Base-by-base conservation (phyloP, 2,329 filamentous ascomycete species). In the Aspergillus floridensis region DNA sequence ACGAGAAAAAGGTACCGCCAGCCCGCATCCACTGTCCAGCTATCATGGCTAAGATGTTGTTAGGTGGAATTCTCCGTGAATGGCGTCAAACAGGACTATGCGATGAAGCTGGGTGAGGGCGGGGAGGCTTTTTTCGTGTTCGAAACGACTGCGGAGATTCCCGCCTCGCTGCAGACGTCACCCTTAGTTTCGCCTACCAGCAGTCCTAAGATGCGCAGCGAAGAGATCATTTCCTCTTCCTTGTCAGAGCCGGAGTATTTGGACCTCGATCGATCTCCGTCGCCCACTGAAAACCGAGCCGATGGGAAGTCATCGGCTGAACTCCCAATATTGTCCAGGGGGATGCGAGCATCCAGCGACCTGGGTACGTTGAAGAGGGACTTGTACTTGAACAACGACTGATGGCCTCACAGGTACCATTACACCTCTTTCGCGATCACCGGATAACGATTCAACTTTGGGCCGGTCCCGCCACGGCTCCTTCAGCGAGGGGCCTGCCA, bases 71-170 rank as follows among this genome's bases (percentile, higher is more conserved):
- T 99, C 79, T 86, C 85, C 68, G 93, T 99, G 83, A 99, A 99
- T 82, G 90, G 91, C 70, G 80, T 85, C 62, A 96, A 95, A 77
- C 92, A 96, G 75, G 84, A 95, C 66, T 97, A 96, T 80, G 88
- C 95, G 50, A 99, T 99, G 95, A 99, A 99, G 79, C 84, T 99
- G 21, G 95, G 95, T 49, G 95, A 99, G 74, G 95, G 92, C 55
- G 95, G 95, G 65, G 95, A 99, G 80, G 95, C 95, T 26, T 99
- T 99, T 79, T 99, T 99, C 76, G 92, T 99, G 64, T 98, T 99
- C 71, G 92, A 98, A 79, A 99, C 95, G 8, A 89, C 88, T 56
- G 91, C 93, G 67, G 89, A 87, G 69, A 95, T 99, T 60, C 95
- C 95, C n/a, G 89, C 91, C 74, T 91, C 90, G 58, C 80, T 98